Conservation (phyloP, 148 eudicot species). For the Amaranthus palmeri region DNA sequence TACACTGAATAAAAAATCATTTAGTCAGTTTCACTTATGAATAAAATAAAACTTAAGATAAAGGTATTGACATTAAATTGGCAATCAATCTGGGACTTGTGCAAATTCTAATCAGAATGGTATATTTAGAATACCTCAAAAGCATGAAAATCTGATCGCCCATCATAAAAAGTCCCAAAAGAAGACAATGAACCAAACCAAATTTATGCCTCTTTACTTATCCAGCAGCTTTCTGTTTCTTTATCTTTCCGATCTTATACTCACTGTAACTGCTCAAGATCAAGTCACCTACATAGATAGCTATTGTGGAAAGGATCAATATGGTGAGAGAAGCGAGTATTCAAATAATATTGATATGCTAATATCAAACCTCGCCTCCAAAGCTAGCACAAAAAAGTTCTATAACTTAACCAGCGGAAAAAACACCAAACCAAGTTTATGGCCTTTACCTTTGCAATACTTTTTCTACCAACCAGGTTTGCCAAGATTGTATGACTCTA, state of each 20-base stretch:
- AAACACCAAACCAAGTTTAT: conserved; percentile 18
- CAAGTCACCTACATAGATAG: conserved; percentile 21
- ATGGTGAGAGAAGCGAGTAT: conserved; percentile 10
- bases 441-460: conserved; percentile 25
- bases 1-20: too few relatives aligned
- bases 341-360: conserved; percentile 16
- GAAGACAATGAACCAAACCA: conserved; percentile 5
- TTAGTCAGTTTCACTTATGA: too few relatives aligned
- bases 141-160: too few relatives aligned
- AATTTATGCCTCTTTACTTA: too few relatives aligned
- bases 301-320: conserved; percentile 12
- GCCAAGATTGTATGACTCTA: conserved; percentile 16
- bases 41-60: too few relatives aligned
- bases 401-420: conserved; percentile 15
- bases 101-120: too few relatives aligned
- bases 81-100: too few relatives aligned
- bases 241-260: conserved; percentile 5
- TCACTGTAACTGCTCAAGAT: conserved; percentile 11
- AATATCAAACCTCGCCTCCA: conserved; percentile 16
- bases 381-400: conserved; percentile 20
- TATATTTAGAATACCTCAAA: too few relatives aligned
- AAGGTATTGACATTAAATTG: background rate
- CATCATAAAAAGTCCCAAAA: too few relatives aligned
- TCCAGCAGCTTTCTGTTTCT: background rate
- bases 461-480: conserved; percentile 13